Evolutionary conservation across 192 early-diverging fungal species (phyloP).

Genomic region (Kappamyces sp.): DNA sequence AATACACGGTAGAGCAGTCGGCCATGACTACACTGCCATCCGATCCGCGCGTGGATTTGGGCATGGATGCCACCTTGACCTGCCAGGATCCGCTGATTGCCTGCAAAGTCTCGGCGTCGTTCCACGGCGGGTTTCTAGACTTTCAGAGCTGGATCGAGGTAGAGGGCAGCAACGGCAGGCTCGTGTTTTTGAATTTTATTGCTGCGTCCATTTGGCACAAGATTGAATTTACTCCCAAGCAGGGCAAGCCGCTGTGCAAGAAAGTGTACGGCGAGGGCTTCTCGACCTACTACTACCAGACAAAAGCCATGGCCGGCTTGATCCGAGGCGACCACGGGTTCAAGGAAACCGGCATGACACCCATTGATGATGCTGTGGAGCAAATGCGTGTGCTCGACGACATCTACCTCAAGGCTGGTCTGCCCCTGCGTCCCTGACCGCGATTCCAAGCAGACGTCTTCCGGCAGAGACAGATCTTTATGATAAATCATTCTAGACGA

Average conservation of each 20-base stretch:
- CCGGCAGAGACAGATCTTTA: no score
- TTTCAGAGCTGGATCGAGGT: constrained; percentile 1
- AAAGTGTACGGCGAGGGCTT: constrained; percentile 7
- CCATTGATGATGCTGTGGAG: constrained; percentile 6
- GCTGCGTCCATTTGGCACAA: constrained; percentile 4
- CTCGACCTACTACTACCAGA: constrained; percentile 9
- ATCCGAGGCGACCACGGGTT: constrained; percentile 2
- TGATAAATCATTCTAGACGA: no score
- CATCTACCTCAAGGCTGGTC: constrained; percentile 7
- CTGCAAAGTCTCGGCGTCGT: constrained; percentile 1
- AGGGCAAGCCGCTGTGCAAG: constrained; percentile 5
- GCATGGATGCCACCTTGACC: background rate
- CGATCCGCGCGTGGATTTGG: constrained; percentile 2
- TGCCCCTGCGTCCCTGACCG: background rate
- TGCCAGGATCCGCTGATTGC: background rate
- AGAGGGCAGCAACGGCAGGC: background rate
- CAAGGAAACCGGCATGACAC: background rate
- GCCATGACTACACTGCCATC: constrained; percentile 1
- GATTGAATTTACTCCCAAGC: constrained; percentile 2
- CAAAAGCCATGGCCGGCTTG: background rate
- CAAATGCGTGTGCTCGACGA: constrained; percentile 6
- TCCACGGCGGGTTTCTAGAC: constrained; percentile 1
- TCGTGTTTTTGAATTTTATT: constrained; percentile 9
- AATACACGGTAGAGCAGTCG: background rate
- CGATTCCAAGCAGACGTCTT: no score